These are phyloP conservation scores for Sporothrix mexicana DNA, from an alignment of 2,329 filamentous ascomycete genomes.

Conservation along the genomic window DNA sequence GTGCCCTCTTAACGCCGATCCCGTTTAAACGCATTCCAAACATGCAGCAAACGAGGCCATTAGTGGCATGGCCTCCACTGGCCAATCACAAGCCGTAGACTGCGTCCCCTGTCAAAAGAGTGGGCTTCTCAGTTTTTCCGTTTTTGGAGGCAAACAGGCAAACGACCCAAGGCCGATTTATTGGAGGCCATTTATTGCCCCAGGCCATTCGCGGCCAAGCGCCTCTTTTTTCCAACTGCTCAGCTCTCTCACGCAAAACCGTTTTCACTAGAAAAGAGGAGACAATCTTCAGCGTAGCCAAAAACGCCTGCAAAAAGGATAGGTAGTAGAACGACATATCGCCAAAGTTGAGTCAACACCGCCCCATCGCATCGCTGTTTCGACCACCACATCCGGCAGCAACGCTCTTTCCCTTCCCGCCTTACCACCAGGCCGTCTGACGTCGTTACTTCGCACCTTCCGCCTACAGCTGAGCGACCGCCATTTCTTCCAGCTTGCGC, in stretches of 20 bases:
- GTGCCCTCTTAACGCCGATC: too few species aligned
- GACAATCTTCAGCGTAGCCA: background rate
- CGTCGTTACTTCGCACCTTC: conserved; percentile 5
- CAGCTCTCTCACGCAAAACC: conserved; percentile 11
- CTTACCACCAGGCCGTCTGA: background rate
- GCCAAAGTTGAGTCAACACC: background rate
- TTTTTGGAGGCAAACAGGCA: background rate
- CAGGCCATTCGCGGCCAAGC: conserved; percentile 25
- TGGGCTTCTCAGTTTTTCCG: background rate
- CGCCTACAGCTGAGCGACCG: background rate
- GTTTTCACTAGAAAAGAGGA: background rate
- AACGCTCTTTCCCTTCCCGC: background rate
- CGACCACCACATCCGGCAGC: background rate
- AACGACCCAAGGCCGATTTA: background rate
- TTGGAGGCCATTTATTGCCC: background rate
- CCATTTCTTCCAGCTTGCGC: background rate
- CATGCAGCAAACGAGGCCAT: background rate
- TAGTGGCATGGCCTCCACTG: background rate
- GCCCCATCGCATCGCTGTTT: background rate
- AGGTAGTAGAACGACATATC: background rate
- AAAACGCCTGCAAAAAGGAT: background rate
- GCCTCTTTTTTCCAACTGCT: conserved; percentile 8
- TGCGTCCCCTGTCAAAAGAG: conserved; percentile 12
- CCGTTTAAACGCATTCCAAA: background rate
- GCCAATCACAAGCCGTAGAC: conserved; percentile 4